Conservation (phyloP, 75 land plant genomes). For the Larix kaempferi region DNA sequence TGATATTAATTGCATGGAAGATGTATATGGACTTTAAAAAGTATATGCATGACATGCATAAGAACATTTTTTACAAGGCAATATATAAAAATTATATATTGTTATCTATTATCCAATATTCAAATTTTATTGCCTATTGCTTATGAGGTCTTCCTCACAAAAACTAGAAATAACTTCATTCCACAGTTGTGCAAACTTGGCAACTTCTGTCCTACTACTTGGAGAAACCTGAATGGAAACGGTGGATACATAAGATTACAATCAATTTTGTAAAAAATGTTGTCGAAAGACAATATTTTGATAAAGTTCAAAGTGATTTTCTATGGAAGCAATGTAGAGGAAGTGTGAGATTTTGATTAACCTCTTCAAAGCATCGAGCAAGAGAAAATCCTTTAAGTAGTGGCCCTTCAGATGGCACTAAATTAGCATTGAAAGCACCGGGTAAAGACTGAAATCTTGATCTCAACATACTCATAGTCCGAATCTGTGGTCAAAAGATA, state of each 20-base stretch:
- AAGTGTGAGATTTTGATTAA: constrained; percentile 9
- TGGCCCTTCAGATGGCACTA: constrained; percentile 76
- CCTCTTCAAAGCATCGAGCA: constrained; percentile 72
- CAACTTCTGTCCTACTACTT: constrained; percentile 78
- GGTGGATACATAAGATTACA: not conserved
- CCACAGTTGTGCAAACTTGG: constrained; percentile 98
- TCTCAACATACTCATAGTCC: constrained; percentile 95
- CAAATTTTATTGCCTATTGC: constrained; percentile 65
- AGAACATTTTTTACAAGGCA: not conserved
- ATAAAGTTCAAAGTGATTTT: too few relatives aligned
- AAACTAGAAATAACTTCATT: constrained; percentile 94
- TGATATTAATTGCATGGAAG: not conserved
- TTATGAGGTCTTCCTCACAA: constrained; percentile 94
- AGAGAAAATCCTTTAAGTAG: constrained; percentile 63
- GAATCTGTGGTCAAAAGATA: constrained; percentile 46
- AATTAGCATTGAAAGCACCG: constrained; percentile 79
- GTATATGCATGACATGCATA: not conserved
- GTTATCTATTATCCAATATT: not conserved
- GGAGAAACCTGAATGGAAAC: constrained; percentile 42
- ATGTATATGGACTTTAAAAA: not conserved
- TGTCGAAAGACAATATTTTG: too few relatives aligned
- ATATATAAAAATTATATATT: not conserved
- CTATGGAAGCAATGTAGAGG: too few relatives aligned
- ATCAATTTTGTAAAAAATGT: not conserved
- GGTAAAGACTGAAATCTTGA: constrained; percentile 93